Evolutionary conservation across 2,329 filamentous ascomycete species (phyloP), one percentile per base, ranked within the genome.

Genomic region (Saccharata proteae): DNA sequence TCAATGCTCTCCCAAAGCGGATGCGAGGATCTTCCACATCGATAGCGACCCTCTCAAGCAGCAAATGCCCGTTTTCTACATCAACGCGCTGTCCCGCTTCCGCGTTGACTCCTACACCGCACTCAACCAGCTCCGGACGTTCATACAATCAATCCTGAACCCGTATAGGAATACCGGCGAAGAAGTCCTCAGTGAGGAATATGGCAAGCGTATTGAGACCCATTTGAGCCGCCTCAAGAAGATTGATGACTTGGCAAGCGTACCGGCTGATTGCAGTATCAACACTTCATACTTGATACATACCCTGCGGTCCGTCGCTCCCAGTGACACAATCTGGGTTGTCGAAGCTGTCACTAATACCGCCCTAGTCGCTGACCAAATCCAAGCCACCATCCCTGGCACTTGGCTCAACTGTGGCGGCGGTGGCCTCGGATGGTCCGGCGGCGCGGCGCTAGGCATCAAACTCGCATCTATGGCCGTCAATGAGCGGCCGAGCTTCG

Each of bases 381-480:
- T 90, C 6, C 74, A 75, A 43, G 67, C 74, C 3, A 74, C 67
- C 0, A 47, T 73, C 0, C 80, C 81, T 0, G 79, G 80, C 0
- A 74, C 72, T 0, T 85, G 77, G 77, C 73, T 88, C 45, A 86
- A 85, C 51, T 86, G 80, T 48, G 81, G 81, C 2, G 81, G 78
- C 1, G 81, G 80, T 10, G 82, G 82, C 2, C 71, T 88, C 0
- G 81, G 81, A 2, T 88, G 81, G 81, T 80, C 74, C 8, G 81
- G 80, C 10, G 81, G 82, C 10, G 81, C 44, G 31, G 77, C 78
- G 0, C 53, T 88, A 3, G 82, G 81, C 2, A 76, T 86, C 47
- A 85, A 86, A 49, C 66, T 88, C 6, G 82, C 79, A 0, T 64
- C 65, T 0, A 67, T 77, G 29, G 52, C 54, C 3, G 7, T n/a